Conservation (phyloP, 768 basidiomycete species). For the Infundibulicybe gibba region DNA sequence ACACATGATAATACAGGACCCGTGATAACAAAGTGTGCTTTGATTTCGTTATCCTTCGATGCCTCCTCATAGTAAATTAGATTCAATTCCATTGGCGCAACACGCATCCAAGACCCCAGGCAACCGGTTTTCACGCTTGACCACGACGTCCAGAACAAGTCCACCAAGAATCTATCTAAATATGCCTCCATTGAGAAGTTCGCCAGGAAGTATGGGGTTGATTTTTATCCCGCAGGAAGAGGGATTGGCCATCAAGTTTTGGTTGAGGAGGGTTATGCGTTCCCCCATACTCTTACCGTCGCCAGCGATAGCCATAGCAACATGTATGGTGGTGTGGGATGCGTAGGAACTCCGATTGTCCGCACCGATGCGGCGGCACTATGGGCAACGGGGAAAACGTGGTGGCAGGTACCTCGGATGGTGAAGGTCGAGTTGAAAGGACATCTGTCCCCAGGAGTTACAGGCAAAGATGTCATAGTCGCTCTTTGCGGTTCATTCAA, state of each 20-base stretch:
- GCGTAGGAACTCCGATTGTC: conserved; percentile 96
- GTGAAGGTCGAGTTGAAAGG: conserved; percentile 92
- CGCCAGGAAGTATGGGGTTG: conserved; percentile 78
- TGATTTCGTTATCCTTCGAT: conserved; percentile 1
- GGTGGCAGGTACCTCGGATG: conserved; percentile 99
- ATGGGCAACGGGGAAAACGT: conserved; percentile 98
- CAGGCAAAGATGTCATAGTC: conserved; percentile 97
- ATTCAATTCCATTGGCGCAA: conserved; percentile 94
- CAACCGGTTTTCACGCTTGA: conserved; percentile 97
- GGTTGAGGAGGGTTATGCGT: conserved; percentile 98
- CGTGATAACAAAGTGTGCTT: conserved; percentile 89
- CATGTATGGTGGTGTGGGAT: conserved; percentile 98
- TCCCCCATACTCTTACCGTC: conserved; percentile 92
- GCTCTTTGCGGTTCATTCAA: conserved; percentile 96
- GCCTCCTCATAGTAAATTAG: conserved; percentile 31
- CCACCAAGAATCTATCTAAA: conserved; percentile 85
- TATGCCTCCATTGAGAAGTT: conserved; percentile 91
- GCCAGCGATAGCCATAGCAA: conserved; percentile 97
- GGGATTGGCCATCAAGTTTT: conserved; percentile 98
- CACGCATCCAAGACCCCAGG: conserved; percentile 68
- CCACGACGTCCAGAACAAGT: conserved; percentile 97
- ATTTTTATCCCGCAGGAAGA: conserved; percentile 96
- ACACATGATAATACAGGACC: conserved; percentile 98
- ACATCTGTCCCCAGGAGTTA: conserved; percentile 80
- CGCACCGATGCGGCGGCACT: conserved; percentile 92